phyloP scores from a whole-genome alignment of 2,329 filamentous ascomycete species.

The Volutella citrinella region DNA sequence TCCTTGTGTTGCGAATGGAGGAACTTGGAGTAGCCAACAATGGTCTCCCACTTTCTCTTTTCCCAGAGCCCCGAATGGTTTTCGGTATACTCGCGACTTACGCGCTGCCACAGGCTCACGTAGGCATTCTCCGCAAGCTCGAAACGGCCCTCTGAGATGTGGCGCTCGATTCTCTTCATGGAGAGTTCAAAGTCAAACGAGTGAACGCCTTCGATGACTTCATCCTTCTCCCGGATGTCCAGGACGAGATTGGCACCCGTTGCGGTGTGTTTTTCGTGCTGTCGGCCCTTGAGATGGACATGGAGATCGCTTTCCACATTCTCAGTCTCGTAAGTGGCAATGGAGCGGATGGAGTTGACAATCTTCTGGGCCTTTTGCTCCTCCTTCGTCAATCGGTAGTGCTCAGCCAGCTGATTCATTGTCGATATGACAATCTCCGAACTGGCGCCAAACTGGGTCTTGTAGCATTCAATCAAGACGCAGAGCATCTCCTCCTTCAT shows the following conservation, averaged over 20 bases:
- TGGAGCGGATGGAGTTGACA: constrained; percentile 14
- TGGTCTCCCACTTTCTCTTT: constrained; percentile 43
- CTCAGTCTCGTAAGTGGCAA: constrained; percentile 15
- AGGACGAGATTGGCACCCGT: constrained; percentile 30
- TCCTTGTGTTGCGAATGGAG: constrained; percentile 42
- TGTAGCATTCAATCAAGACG: constrained; percentile 14
- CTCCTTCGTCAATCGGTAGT: constrained; percentile 9
- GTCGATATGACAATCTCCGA: constrained; percentile 10
- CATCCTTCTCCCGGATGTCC: constrained; percentile 37
- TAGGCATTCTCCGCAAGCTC: constrained; percentile 44
- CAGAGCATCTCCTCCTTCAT: constrained; percentile 3
- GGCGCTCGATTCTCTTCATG: background rate
- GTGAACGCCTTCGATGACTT: constrained; percentile 27
- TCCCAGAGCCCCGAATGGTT: constrained; percentile 43
- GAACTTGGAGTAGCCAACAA: constrained; percentile 44
- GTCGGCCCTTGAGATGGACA: background rate
- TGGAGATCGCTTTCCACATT: constrained; percentile 3
- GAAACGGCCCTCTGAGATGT: constrained; percentile 24
- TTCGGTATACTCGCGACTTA: constrained; percentile 42
- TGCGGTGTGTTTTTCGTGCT: background rate
- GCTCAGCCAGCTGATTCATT: constrained; percentile 8
- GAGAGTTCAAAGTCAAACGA: constrained; percentile 10
- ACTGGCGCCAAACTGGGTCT: constrained; percentile 11
- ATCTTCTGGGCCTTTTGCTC: constrained; percentile 13
- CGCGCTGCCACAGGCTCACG: constrained; percentile 49